Base-by-base conservation (phyloP, 2,329 filamentous ascomycete genomes). In the Botrytis aclada region DNA sequence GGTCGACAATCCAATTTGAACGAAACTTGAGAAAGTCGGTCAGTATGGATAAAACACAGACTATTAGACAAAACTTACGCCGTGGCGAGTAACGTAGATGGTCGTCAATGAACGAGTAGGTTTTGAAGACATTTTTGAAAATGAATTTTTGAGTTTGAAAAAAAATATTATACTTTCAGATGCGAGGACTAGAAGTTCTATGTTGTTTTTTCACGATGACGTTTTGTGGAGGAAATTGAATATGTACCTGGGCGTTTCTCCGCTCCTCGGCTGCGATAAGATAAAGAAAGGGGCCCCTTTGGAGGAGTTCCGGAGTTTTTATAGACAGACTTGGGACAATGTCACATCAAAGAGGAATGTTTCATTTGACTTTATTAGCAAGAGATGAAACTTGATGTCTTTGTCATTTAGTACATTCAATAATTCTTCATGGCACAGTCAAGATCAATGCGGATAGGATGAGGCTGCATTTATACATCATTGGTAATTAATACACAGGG, bases 1-100 rank as follows among this genome's bases (percentile, higher is more conserved):
- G 89, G 83, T 98, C 91, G 74, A 98, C 93, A 61, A 89, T 89
- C 94, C 95, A 98, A 81, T 92, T 94, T 76, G 93, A 91, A 75
- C 96, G 94, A 83, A 97, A 97, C 95, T 97, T 82, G 51, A 58
- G 51, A 70, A 74, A 63, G 72, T 77, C 72, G 61, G 72, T 77
- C 72, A 75, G 60, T 70, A 72, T 29, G n/a, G 60, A 16, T 66
- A 43, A 41, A 58, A 72, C 74, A 74, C 73, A 74, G 72, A 73
- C 63, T 72, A 32, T 67, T 37, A 72, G 47, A 66, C 66, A 56
- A 67, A 45, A 85, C 90, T 84, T 87, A 94, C 92, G 78, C 91
- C 92, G 81, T 94, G 92, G 37, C 92, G 89, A 76, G 88, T 88
- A 73, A 94, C 84, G 80, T 94, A 94, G 75, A 94, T 93, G n/a